Conservation (phyloP, 768 basidiomycete species). For the Calocybe cyanea region DNA sequence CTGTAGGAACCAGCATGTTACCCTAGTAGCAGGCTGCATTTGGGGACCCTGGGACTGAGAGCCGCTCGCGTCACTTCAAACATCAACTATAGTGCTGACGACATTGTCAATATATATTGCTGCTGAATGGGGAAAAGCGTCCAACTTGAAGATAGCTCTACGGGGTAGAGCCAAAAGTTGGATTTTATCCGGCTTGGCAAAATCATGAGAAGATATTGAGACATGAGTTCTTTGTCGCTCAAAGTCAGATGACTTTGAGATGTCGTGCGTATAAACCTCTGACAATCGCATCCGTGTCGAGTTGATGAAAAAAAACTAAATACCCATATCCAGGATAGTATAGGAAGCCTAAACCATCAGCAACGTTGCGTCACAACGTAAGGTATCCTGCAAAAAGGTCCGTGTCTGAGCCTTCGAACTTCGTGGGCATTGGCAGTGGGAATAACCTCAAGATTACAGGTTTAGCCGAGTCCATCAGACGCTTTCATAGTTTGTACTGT, state of each 20-base stretch:
- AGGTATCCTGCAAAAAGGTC: slow-evolving; percentile 2
- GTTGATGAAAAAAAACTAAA: background rate
- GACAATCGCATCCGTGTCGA: slow-evolving; percentile 1
- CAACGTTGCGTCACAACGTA: slow-evolving; percentile 1
- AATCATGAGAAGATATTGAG: background rate
- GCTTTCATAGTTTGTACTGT: slow-evolving; percentile 3
- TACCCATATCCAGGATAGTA: slow-evolving; percentile 8
- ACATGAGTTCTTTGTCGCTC: background rate
- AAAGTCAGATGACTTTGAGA: slow-evolving; percentile 4
- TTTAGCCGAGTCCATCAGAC: slow-evolving; percentile 2
- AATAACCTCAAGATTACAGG: background rate
- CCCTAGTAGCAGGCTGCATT: too few species aligned
- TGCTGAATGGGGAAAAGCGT: too few species aligned
- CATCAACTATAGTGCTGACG: too few species aligned
- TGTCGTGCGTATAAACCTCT: background rate
- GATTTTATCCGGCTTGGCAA: too few species aligned
- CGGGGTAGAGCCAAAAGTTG: too few species aligned
- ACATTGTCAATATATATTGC: too few species aligned
- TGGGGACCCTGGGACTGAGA: too few species aligned
- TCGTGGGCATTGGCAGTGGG: background rate
- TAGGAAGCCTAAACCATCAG: slow-evolving; percentile 1
- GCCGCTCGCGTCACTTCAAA: too few species aligned
- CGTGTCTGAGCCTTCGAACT: background rate
- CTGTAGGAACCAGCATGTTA: background rate
- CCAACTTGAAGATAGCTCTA: too few species aligned